Evolutionary conservation across 192 early-diverging fungal species (phyloP), one percentile per base, ranked within the genome.

Genomic region (Ambispora gerdemannii): DNA sequence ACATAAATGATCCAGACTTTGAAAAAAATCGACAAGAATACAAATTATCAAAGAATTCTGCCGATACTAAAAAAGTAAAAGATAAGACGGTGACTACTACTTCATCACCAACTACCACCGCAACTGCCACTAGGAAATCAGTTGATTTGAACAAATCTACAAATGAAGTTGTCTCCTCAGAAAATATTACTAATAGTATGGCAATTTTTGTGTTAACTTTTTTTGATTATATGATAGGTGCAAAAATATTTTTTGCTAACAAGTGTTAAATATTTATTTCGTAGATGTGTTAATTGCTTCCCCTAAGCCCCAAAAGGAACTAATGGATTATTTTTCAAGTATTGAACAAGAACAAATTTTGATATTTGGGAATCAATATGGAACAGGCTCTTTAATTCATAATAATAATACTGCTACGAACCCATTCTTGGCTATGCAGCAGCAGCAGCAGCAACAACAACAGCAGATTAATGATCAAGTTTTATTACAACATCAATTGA

Each of bases 1-100:
- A 89, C 63, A 28, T 91, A 25, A 83, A 84, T 63, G 82, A 85
- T 55, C 88, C 90, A 0, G 88, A 91, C 68, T 91, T 90, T 82
- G 90, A 91, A 60, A 76, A 78, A 4, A 83, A 82, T 30, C 80
- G 86, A 64, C 43, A 34, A 72, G 76, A 74, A 63, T 86, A 80
- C 38, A 78, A 59, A 75, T 68, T 13, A n/a, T 61, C 67, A 72
- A 73, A 52, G 43, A 20, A 25, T 38, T 72, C 36, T 13, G 70
- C 20, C 28, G 53, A 1, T 19, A 62, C 25, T 63, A 74, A 51
- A 10, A 6, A 6, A 43, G 15, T 10, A 15, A 10, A 6, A 10
- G 7, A 43, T 10, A 58, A 70, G 10, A 50, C 71, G 2, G 19
- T 52, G 7, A 64, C 72, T 24, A n/a, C 38, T 11, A 13, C 72